Conservation (phyloP, 495 filamentous ascomycete species). For the Trypethelium eluteriae region DNA sequence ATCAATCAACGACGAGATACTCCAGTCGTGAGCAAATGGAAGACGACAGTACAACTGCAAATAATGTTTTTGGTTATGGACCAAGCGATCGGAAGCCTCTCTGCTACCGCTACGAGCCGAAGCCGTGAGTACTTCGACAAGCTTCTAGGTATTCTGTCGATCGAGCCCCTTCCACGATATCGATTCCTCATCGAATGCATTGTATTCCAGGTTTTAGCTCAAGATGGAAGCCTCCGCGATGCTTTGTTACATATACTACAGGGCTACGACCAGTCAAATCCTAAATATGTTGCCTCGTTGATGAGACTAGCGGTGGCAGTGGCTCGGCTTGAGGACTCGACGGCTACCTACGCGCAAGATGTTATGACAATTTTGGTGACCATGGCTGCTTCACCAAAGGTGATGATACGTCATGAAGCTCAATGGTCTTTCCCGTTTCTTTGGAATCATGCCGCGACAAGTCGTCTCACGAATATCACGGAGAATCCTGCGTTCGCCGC, state of each 20-base stretch:
- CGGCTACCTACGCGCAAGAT: slow-evolving; percentile 27
- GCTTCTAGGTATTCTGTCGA: slow-evolving; percentile 30
- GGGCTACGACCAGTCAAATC: slow-evolving; percentile 33
- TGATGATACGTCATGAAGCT: slow-evolving; percentile 39
- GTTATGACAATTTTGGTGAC: slow-evolving; percentile 31
- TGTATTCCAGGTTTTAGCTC: slow-evolving; percentile 32
- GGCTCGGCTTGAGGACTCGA: slow-evolving; percentile 27
- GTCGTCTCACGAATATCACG: slow-evolving; percentile 27
- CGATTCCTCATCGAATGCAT: slow-evolving; percentile 44
- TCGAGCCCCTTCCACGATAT: slow-evolving; percentile 41
- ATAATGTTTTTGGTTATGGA: slow-evolving; percentile 36
- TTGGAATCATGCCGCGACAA: slow-evolving; percentile 26
- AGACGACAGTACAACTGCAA: slow-evolving; percentile 40
- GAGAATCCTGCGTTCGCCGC: slow-evolving; percentile 30
- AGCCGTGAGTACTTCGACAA: slow-evolving; percentile 24
- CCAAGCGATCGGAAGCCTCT: slow-evolving; percentile 14
- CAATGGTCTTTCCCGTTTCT: slow-evolving; percentile 36
- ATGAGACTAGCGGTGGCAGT: slow-evolving; percentile 38
- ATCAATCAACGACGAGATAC: slow-evolving; percentile 32
- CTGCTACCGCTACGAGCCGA: slow-evolving; percentile 4
- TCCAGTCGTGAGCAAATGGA: slow-evolving; percentile 41
- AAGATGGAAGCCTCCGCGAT: slow-evolving; percentile 24
- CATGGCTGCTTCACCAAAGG: slow-evolving; percentile 33
- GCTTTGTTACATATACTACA: slow-evolving; percentile 19
- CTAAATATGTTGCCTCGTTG: slow-evolving; percentile 37